phyloP scores from a whole-genome alignment of 352 stramenopile genomes.

The Globisporangium alternatum region DNA sequence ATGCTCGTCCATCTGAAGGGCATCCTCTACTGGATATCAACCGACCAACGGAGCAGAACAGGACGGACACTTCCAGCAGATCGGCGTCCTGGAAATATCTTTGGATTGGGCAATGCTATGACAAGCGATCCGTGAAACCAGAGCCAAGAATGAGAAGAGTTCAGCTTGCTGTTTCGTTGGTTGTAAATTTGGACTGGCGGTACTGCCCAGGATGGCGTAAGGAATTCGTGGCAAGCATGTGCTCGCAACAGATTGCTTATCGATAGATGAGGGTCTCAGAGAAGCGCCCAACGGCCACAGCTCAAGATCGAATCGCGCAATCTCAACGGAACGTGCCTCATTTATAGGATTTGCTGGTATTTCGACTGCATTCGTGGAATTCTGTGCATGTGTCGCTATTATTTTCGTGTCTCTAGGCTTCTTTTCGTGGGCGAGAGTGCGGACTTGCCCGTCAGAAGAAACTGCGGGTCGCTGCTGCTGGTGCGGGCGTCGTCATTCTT shows the following conservation, averaged over 20 bases:
- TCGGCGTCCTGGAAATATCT: neutral
- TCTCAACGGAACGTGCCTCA: neutral
- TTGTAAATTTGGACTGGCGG: neutral
- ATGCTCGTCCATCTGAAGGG: neutral
- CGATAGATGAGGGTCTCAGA: neutral
- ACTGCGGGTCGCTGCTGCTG: neutral
- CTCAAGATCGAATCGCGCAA: neutral
- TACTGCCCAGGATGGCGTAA: neutral
- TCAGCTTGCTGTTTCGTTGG: neutral
- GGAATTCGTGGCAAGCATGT: neutral
- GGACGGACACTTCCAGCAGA: neutral
- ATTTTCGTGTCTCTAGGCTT: neutral
- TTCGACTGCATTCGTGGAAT: neutral
- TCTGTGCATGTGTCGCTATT: neutral
- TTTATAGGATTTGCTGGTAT: neutral
- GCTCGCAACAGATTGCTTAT: neutral
- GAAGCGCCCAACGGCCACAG: neutral
- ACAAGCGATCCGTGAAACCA: neutral
- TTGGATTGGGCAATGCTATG: neutral
- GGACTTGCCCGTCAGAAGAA: conserved; percentile 10
- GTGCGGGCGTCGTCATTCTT: neutral
- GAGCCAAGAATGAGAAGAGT: neutral
- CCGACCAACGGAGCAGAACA: neutral
- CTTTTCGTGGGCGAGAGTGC: conserved; percentile 1
- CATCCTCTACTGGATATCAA: neutral